phyloP scores from a whole-genome alignment of 176 grass and related monocot genomes.

The bread wheat (Triticum aestivum) region IWGSC_CS_RefSeq_v2.1 NC_057795.1:492997653-492998152 shows the following conservation, averaged over 20 bases:
- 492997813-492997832: no score
- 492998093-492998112: background rate
- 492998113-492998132: background rate
- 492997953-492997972: background rate
- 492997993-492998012: background rate
- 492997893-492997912: background rate
- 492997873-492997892: background rate
- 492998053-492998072: background rate
- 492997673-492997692: no score
- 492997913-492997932: background rate
- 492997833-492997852: no score
- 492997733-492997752: no score
- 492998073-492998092: background rate
- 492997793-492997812: no score
- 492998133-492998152: background rate
- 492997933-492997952: background rate
- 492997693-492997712: no score
- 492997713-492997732: no score
- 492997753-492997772: no score
- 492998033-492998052: background rate
- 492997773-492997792: no score
- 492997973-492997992: background rate
- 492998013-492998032: background rate
- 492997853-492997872: background rate
- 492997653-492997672: no score